Conservation (phyloP, 352 stramenopile genomes). For the Phytophthora kernoviae region DNA sequence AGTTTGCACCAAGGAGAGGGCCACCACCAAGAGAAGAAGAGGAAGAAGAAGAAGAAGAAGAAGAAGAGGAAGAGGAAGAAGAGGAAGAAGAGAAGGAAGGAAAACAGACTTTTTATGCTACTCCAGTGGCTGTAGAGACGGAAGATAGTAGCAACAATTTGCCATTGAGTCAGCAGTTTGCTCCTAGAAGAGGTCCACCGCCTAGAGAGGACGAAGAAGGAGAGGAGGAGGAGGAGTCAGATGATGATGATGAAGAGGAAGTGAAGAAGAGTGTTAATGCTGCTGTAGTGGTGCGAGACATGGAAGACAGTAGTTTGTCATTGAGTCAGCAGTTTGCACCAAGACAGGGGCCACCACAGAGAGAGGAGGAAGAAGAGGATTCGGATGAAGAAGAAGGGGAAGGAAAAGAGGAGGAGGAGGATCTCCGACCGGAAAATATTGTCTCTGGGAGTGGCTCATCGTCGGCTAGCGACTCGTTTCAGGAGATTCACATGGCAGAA, state of each 20-base stretch:
- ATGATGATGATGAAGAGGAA: neutral
- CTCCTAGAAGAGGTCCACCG: slow-evolving; percentile 17
- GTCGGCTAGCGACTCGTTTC: slow-evolving; percentile 20
- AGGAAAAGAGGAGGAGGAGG: slow-evolving; percentile 10
- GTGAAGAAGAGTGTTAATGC: too few species aligned
- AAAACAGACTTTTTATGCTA: neutral
- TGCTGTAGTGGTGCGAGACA: neutral
- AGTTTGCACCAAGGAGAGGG: slow-evolving; percentile 7
- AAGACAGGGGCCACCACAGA: slow-evolving; percentile 16
- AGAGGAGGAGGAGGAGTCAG: slow-evolving; percentile 3
- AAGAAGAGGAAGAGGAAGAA: slow-evolving; percentile 2
- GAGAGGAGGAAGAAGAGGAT: slow-evolving; percentile 17
- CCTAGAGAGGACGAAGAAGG: slow-evolving; percentile 19
- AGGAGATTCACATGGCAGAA: slow-evolving; percentile 25
- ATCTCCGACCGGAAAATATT: slow-evolving; percentile 23
- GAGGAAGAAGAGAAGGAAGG: neutral
- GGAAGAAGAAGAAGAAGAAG: slow-evolving; percentile 3
- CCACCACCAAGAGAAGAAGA: slow-evolving; percentile 2
- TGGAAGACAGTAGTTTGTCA: slow-evolving; percentile 14
- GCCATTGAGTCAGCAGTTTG: slow-evolving; percentile 29
- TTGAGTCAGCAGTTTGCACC: slow-evolving; percentile 26
- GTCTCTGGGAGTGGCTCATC: slow-evolving; percentile 11
- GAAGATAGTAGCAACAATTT: slow-evolving; percentile 16
- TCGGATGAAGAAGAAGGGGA: slow-evolving; percentile 13
- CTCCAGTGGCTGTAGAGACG: neutral